phyloP scores from a whole-genome alignment of 2,329 filamentous ascomycete genomes.

The Microdochium trichocladiopsis region DNA sequence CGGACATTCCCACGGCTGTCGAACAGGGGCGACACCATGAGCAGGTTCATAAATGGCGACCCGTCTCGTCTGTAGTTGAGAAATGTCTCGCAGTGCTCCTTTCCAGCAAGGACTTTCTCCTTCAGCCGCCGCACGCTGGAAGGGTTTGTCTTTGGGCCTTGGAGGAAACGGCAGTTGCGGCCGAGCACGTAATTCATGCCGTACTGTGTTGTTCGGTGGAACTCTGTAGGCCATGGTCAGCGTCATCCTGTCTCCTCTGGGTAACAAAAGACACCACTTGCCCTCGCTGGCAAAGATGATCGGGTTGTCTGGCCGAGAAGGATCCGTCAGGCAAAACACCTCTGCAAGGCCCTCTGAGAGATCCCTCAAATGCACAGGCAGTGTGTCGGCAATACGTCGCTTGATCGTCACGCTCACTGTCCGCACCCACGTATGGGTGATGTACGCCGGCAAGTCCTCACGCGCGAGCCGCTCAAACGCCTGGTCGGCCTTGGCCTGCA shows the following conservation, averaged over 20 bases:
- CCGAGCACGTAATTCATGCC: constrained; percentile 67
- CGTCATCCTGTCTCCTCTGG: background rate
- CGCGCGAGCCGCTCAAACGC: constrained; percentile 58
- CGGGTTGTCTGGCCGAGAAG: constrained; percentile 65
- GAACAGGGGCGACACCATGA: constrained; percentile 66
- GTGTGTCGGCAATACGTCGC: constrained; percentile 58
- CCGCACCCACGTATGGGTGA: constrained; percentile 61
- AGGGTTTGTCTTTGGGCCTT: constrained; percentile 64
- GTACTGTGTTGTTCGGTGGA: constrained; percentile 68
- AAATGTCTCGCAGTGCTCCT: constrained; percentile 67
- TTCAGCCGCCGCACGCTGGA: constrained; percentile 55
- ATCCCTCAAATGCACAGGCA: constrained; percentile 56
- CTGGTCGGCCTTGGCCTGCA: constrained; percentile 56
- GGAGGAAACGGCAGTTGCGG: constrained; percentile 71
- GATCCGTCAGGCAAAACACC: constrained; percentile 71
- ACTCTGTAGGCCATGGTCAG: constrained; percentile 41
- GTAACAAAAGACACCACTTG: constrained; percentile 20
- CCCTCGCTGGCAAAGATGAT: constrained; percentile 73
- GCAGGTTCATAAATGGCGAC: constrained; percentile 69
- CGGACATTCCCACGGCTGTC: constrained; percentile 60
- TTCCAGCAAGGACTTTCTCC: constrained; percentile 53
- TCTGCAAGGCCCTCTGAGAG: constrained; percentile 71
- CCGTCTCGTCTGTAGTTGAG: constrained; percentile 74
- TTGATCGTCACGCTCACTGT: constrained; percentile 65
- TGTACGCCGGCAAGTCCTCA: constrained; percentile 66